Base-by-base conservation (phyloP, 2,329 filamentous ascomycete genomes). In the Nigrospora osmanthi region DNA sequence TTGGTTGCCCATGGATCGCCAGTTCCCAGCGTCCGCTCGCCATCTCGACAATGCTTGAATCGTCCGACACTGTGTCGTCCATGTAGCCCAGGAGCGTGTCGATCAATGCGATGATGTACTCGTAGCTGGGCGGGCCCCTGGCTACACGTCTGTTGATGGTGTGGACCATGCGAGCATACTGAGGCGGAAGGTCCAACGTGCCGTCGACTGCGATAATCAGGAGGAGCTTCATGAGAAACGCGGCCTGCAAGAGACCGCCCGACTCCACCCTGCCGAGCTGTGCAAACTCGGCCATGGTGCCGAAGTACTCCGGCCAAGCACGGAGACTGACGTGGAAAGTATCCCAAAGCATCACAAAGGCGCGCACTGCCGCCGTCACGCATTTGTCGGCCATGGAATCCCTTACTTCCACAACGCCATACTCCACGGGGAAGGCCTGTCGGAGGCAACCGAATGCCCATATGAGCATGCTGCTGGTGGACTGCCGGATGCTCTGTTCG, bases 281-380 rank as follows among this genome's bases (percentile, higher is more conserved):
- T 13, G 80, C 79, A 57, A 90, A 83, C n/a, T 68, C 68, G n/a
- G 76, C 58, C 49, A 90, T 69, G n/a, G 85, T 73, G 12, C 76
- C 75, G 58, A 91, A 91, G 47, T 84, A 83, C 55, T 91, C 86
- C 36, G 82, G 78, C 87, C 87, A 93, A 3, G 85, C 76, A 46
- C 81, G 77, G 28, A 80, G 67, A 38, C 75, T 69, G 3, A 68
- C 62, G 48, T 87, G 80, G 46, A 89, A 80, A n/a, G 65, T 68
- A 3, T 73, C 66, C 77, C 80, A 88, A 4, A 87, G 61, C 17
- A 70, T 61, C 30, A 70, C 66, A 41, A 89, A 69, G 17, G 79
- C 64, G 15, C 56, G 53, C 35, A 81, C 61, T 5, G 66, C 61
- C 2, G 61, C 58, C 23, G 61, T 11, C 11, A 38, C 14, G 35